Base-by-base conservation (phyloP, 2,329 filamentous ascomycete species). In the Fusarium haematococcum region DNA sequence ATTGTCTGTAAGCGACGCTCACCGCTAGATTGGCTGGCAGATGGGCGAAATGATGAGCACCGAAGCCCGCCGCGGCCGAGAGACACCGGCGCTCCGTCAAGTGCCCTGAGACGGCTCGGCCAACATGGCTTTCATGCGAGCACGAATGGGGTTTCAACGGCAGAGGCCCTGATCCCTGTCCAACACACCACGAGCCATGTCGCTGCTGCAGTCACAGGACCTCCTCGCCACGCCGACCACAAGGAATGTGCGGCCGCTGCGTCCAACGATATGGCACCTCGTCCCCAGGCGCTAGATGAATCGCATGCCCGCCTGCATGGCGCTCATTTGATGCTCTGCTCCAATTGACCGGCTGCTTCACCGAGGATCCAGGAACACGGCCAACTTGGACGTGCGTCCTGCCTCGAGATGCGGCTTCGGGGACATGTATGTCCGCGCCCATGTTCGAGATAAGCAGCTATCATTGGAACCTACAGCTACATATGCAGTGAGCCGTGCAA, bases 161-260 rank as follows among this genome's bases (percentile, higher is more conserved):
- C 69, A 77, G 71, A 73, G 67, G 67, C 66, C 65, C 71, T 73
- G 70, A 79, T 77, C 77, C 77, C 76, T 79, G 77, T 75, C 58
- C 67, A 76, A 71, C 75, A 76, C 77, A 79, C 77, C 76, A 77
- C 67, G 59, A 75, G 70, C 77, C 71, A 71, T 71, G 75, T 72
- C 69, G 63, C 69, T 77, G 63, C 68, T 78, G 71, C 68, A 77
- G 77, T 79, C 77, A 79, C 77, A 79, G 77, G 77, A 79, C 77
- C 74, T 75, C 74, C 64, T 73, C 58, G 74, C 77, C 70, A 78
- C 74, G 73, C 77, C 77, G 68, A 77, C 67, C 77, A 64, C 67
- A 70, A 69, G 60, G 67, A 73, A 73, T 75, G 65, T 68, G 65
- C 69, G 67, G 68, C 62, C 67, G 73, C 66, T 66, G 43, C 65